Conservation (phyloP, 352 stramenopile species). For the Phytophthora kernoviae region DNA sequence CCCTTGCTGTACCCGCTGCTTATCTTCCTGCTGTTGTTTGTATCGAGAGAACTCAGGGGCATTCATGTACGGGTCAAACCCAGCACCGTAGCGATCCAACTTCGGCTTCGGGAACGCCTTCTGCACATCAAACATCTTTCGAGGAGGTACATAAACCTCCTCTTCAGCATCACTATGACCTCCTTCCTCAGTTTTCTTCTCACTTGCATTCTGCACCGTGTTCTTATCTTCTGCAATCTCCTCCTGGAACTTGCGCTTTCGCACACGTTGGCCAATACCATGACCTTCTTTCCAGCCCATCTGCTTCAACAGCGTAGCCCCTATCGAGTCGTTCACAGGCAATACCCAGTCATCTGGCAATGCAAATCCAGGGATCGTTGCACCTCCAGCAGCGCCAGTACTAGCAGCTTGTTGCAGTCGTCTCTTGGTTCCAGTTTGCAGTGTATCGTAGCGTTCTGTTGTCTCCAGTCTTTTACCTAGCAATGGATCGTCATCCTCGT, state of each 20-base stretch:
- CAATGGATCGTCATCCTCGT: slow-evolving; percentile 92
- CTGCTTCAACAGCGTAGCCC: slow-evolving; percentile 75
- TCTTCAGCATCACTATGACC: slow-evolving; percentile 31
- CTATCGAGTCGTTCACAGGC: slow-evolving; percentile 78
- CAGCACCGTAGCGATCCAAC: slow-evolving; percentile 73
- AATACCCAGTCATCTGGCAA: slow-evolving; percentile 81
- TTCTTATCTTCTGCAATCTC: slow-evolving; percentile 6
- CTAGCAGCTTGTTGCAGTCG: slow-evolving; percentile 26
- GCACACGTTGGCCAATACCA: slow-evolving; percentile 78
- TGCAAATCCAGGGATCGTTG: slow-evolving; percentile 39
- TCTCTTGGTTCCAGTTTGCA: slow-evolving; percentile 42
- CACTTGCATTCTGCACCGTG: slow-evolving; percentile 10
- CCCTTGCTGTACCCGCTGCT: slow-evolving; percentile 24
- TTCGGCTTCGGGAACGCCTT: slow-evolving; percentile 72
- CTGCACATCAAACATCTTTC: slow-evolving; percentile 58
- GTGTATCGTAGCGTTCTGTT: slow-evolving; percentile 64
- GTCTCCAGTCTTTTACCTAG: slow-evolving; percentile 81
- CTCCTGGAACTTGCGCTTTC: slow-evolving; percentile 47
- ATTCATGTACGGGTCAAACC: slow-evolving; percentile 78
- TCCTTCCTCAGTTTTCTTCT: slow-evolving; percentile 6
- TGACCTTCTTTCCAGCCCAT: slow-evolving; percentile 94
- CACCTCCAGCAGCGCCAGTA: slow-evolving; percentile 2
- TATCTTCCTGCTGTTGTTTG: slow-evolving; percentile 44
- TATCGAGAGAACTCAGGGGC: slow-evolving; percentile 73
- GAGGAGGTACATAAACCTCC: slow-evolving; percentile 57